These are phyloP conservation scores for Pisolithus orientalis DNA, from an alignment of 768 basidiomycete species.

Conservation along the genomic window DNA sequence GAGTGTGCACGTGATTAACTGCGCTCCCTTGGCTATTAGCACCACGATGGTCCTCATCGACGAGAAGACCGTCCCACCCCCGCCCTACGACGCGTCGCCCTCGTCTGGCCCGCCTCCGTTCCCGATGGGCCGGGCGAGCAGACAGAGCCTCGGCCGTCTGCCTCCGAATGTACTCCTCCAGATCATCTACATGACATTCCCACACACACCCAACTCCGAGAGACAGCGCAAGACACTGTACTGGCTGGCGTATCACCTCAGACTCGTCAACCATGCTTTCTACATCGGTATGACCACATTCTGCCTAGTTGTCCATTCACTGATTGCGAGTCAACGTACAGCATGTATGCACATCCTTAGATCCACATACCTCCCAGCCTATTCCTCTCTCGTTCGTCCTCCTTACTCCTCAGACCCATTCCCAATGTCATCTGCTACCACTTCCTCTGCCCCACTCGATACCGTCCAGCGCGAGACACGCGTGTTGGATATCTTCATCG, in stretches of 20 bases:
- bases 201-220: slow-evolving; percentile 40
- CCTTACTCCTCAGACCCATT: slow-evolving; percentile 81
- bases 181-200: slow-evolving; percentile 62
- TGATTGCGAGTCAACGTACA: slow-evolving; percentile 14
- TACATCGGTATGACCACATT: slow-evolving; percentile 47
- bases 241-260: slow-evolving; percentile 59
- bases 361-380: slow-evolving; percentile 65
- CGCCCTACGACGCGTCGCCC: slow-evolving; percentile 28
- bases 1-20: too few species aligned
- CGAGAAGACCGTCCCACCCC: slow-evolving; percentile 36
- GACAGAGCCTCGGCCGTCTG: slow-evolving; percentile 29
- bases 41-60: slow-evolving; percentile 38
- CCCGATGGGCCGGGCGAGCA: slow-evolving; percentile 12
- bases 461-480: slow-evolving; percentile 66
- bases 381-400: slow-evolving; percentile 51
- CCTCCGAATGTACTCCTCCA: slow-evolving; percentile 64
- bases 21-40: too few species aligned
- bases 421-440: slow-evolving; percentile 37
- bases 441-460: slow-evolving; percentile 25
- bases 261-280: slow-evolving; percentile 59
- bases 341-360: slow-evolving; percentile 81
- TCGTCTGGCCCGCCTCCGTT: slow-evolving; percentile 31
- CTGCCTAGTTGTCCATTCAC: background rate
- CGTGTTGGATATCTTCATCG: slow-evolving; percentile 73
- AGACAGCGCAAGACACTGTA: slow-evolving; percentile 61